phyloP scores from a whole-genome alignment of 1,284 basidiomycete genomes.

The Paramarasmius palmivorus region DNA sequence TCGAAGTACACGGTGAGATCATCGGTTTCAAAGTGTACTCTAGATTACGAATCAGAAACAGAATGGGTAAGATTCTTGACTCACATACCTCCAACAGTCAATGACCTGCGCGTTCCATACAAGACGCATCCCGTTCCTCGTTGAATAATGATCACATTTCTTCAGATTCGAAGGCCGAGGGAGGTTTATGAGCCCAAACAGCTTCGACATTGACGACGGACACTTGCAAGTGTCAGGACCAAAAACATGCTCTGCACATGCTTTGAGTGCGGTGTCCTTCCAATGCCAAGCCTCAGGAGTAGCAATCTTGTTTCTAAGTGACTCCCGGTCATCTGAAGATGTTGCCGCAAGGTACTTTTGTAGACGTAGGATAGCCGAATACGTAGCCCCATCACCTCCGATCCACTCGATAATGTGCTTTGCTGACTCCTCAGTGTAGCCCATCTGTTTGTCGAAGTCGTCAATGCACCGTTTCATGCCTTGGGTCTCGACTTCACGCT shows the following conservation, averaged over 20 bases:
- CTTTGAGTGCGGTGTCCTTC: conserved; percentile 9
- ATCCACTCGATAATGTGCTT: background rate
- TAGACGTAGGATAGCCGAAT: background rate
- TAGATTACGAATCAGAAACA: too few species aligned
- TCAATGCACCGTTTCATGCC: conserved; percentile 1
- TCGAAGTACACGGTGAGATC: background rate
- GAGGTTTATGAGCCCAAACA: background rate
- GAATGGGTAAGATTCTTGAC: too few species aligned
- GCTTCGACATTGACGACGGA: conserved; percentile 15
- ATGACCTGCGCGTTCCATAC: background rate
- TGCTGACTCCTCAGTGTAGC: background rate
- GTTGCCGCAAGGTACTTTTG: background rate
- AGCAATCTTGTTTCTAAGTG: conserved; percentile 6
- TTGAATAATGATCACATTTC: conserved; percentile 1
- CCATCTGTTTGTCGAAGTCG: conserved; percentile 5
- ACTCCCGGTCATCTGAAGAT: background rate
- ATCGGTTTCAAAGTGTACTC: background rate
- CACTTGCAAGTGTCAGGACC: conserved; percentile 7
- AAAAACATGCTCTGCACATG: conserved; percentile 7
- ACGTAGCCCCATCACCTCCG: conserved; percentile 12
- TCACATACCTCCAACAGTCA: conserved; percentile 8
- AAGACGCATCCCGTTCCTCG: background rate
- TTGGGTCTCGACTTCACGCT: background rate
- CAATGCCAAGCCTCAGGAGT: conserved; percentile 18
- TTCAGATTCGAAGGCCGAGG: conserved; percentile 10